A percentile compares a stretch with the other conserved stretches of the same genome.
phyloP scores from a whole-genome alignment of 129 eudicot genomes.

The Pseudognaphalium luteoalbum region DNA sequence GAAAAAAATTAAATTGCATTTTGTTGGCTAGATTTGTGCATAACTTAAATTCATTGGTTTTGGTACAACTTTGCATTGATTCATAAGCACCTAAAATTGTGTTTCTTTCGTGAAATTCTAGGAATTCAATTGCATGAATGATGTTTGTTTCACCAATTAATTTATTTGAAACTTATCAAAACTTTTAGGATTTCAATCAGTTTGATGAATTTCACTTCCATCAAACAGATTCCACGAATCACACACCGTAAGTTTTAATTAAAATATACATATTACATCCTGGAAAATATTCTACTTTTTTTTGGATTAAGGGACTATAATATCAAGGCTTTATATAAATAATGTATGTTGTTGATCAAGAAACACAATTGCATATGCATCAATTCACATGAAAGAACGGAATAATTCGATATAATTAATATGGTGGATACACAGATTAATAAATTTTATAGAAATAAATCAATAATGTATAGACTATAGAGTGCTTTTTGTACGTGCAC shows the following conservation, averaged over 20 bases:
- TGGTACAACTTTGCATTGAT: background rate
- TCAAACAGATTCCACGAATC: no score
- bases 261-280: background rate
- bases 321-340: no score
- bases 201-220: no score
- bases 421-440: background rate
- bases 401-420: no score
- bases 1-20: no score
- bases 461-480: background rate
- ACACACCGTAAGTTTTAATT: no score
- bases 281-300: background rate
- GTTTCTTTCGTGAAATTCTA: no score
- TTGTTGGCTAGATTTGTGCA: background rate
- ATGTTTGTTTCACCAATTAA: no score
- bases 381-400: background rate
- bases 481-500: slow-evolving; percentile 15
- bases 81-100: background rate
- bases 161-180: no score
- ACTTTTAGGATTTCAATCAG: no score
- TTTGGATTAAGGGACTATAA: no score
- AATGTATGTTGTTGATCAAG: background rate
- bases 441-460: background rate
- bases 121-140: no score
- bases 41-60: background rate
- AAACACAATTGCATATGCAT: background rate